Conservation (phyloP, 257 asterid species). For the Jacaranda copaia region DNA sequence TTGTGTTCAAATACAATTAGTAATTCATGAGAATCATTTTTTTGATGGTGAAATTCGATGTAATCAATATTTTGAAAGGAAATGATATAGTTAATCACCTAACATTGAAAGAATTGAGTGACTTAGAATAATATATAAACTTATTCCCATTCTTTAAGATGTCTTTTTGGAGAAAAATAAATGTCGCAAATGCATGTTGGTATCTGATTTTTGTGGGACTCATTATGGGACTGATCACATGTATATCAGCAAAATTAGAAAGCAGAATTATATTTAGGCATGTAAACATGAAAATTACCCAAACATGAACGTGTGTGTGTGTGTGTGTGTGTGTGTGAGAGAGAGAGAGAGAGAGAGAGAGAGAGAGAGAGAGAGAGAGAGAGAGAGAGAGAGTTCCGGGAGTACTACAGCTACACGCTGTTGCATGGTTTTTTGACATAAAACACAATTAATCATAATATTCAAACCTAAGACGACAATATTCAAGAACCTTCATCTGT, state of each 20-base stretch:
- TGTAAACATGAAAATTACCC: neutral
- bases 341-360: constrained; percentile 22
- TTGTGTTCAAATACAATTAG: too few relatives aligned
- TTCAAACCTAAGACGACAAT: constrained; percentile 7
- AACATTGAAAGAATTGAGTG: too few relatives aligned
- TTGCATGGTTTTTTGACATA: constrained; percentile 24
- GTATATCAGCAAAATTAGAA: neutral
- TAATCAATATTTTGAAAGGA: too few relatives aligned
- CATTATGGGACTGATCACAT: neutral
- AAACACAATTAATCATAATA: constrained; percentile 7
- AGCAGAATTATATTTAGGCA: neutral
- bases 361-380: constrained; percentile 16
- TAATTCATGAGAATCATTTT: too few relatives aligned
- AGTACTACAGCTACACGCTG: neutral
- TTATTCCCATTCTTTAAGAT: too few relatives aligned
- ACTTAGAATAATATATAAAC: too few relatives aligned
- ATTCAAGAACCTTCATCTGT: neutral
- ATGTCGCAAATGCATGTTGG: too few relatives aligned
- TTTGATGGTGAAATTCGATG: too few relatives aligned
- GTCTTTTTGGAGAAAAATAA: too few relatives aligned
- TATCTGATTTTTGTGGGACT: neutral
- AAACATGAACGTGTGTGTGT: neutral
- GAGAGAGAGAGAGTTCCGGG: neutral
- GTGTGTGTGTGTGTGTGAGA: neutral
- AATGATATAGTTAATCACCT: too few relatives aligned